Evolutionary conservation across 306 rosid species (phyloP).

Genomic region (Lupinus albus): DNA sequence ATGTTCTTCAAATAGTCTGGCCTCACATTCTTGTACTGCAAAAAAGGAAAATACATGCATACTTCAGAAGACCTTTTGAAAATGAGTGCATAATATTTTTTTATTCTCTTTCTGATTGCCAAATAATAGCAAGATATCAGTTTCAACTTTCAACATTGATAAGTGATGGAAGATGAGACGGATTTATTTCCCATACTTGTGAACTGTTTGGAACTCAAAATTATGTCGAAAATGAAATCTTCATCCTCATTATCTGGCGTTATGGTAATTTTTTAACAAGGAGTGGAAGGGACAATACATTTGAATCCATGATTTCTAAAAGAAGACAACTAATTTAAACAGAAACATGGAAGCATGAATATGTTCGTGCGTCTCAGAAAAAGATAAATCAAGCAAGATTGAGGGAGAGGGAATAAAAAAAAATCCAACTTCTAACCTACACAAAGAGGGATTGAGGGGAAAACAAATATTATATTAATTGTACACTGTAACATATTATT

Average conservation of each 20-base stretch:
- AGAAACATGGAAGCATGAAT: neutral
- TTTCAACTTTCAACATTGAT: conserved; percentile 30
- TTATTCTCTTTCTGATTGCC: neutral
- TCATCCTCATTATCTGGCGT: conserved; percentile 5
- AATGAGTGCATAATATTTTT: conserved; percentile 21
- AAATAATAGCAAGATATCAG: conserved; percentile 5
- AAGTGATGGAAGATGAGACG: neutral
- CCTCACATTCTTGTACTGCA: conserved; percentile 96
- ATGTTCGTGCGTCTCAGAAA: neutral
- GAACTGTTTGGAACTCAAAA: conserved; percentile 2
- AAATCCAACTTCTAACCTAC: neutral
- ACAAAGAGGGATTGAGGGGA: neutral
- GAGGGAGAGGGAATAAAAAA: neutral
- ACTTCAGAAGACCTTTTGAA: conserved; percentile 35
- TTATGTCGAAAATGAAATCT: conserved; percentile 23
- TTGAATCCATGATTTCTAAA: neutral
- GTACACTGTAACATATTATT: no score
- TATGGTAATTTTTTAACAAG: neutral
- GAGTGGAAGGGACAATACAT: conserved; percentile 13
- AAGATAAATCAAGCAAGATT: neutral
- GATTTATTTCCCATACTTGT: neutral
- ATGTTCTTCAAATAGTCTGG: conserved; percentile 97
- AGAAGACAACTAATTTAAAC: conserved; percentile 2
- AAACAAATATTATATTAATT: neutral
- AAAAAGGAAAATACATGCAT: conserved; percentile 37